Base-by-base conservation (phyloP, 257 asterid genomes). In the Petunia axillaris region DNA sequence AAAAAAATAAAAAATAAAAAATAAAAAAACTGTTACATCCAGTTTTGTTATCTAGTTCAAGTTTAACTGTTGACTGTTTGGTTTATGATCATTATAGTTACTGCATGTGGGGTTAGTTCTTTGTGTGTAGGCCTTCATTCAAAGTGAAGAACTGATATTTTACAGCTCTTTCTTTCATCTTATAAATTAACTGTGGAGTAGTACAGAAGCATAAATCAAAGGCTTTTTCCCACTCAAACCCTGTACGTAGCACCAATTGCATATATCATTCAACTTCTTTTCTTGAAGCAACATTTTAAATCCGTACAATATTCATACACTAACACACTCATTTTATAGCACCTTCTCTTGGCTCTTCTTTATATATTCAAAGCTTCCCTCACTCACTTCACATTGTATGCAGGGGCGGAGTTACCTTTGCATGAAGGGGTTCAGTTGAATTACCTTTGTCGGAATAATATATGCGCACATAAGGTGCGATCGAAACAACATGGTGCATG, bases 211-310 rank as follows among this genome's bases (percentile, higher is more conserved):
- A 50, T 11, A 73, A 73, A 50, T 50, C 78, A 50, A 73, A 50
- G 78, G 0, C 78, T 50, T 43, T 11, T 73, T 36, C 46, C 78
- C 62, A 71, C 44, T 44, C 39, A 44, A 70, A 44, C 9, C 54
- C 25, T 25, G 25, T 25, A 25, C 35, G 35, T 46, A 71, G 60
- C 13, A 73, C 62, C 38, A 50, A 50, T 50, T 73, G 62, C 62
- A 73, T 73, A 73, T 50, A 48, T 73, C 62, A 73, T 71, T 71
- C 43, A 1, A 46, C 25, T 71, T 71, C 60, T 48, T 71, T 7
- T 35, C 44, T 50, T 71, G 13, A 73, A 73, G 62, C 46, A 73
- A 35, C 41, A 13, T 0, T 25, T 48, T 35, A 73, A 48, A 50
- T 36, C 1, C 77, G 11, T 73, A 25, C 4, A 60, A 8, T 25